Percentiles rank a stretch among this genome's conserved stretches.
These are phyloP conservation scores for Ophiostoma ips DNA, from an alignment of 2,329 filamentous ascomycete species.

Conservation along the genomic window DNA sequence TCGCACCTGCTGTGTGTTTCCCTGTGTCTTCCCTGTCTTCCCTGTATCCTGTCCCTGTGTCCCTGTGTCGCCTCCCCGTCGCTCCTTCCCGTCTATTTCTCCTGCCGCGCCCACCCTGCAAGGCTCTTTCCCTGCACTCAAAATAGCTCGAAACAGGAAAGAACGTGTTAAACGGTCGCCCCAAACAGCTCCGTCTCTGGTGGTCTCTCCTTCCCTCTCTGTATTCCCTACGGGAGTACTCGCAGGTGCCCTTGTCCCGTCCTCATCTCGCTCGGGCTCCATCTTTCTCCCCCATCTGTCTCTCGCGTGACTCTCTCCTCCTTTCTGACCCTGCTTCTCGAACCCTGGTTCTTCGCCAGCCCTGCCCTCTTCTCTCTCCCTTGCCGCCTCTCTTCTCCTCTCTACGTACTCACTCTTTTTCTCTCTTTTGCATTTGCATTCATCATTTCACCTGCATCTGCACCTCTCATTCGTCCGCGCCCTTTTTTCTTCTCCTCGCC, in stretches of 20 bases:
- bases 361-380: background rate
- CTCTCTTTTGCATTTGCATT: background rate
- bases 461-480: background rate
- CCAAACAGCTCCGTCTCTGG: background rate
- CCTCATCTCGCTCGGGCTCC: too few species aligned
- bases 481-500: background rate
- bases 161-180: background rate
- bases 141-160: background rate
- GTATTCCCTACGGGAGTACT: too few species aligned
- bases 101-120: background rate
- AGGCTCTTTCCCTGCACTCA: background rate
- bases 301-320: background rate
- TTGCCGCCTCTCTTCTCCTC: background rate
- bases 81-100: background rate
- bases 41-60: too few species aligned
- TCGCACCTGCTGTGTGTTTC: background rate
- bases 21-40: background rate
- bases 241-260: too few species aligned
- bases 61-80: too few species aligned
- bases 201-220: background rate
- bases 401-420: too few species aligned
- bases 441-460: too few species aligned
- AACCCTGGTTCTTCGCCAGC: background rate
- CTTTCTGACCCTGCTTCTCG: background rate
- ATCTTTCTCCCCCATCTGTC: too few species aligned